Conservation (phyloP, 1,284 basidiomycete species). For the Wallemia ichthyophaga region DNA sequence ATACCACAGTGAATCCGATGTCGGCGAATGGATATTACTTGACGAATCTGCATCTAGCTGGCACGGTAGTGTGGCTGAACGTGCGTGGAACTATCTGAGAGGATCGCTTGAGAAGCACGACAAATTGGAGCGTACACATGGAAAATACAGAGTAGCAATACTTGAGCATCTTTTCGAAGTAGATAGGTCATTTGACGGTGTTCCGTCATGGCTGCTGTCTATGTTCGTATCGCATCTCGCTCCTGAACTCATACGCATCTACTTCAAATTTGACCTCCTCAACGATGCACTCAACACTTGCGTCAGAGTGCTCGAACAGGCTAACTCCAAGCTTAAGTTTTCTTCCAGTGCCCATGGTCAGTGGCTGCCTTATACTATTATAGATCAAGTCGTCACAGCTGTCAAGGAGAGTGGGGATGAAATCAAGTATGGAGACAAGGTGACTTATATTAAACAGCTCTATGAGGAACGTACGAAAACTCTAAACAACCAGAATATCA, state of each 20-base stretch:
- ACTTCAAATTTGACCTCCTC: conserved; percentile 26
- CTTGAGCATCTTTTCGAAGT: conserved; percentile 42
- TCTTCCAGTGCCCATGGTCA: conserved; percentile 24
- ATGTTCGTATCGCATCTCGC: conserved; percentile 19
- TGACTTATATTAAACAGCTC: background rate
- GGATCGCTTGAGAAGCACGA: conserved; percentile 49
- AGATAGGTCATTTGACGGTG: conserved; percentile 25
- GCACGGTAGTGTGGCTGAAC: conserved; percentile 44
- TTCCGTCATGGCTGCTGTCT: conserved; percentile 55
- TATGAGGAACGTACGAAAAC: background rate
- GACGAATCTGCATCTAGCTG: conserved; percentile 51
- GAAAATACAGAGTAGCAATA: conserved; percentile 36
- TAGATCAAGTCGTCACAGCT: conserved; percentile 53
- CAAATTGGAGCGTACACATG: conserved; percentile 33
- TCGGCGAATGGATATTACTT: conserved; percentile 39
- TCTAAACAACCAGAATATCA: background rate
- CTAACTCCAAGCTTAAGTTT: background rate
- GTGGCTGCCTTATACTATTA: conserved; percentile 58
- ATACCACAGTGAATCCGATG: conserved; percentile 26
- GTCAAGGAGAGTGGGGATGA: conserved; percentile 25
- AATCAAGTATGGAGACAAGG: conserved; percentile 9
- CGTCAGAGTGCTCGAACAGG: conserved; percentile 1
- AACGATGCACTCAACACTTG: conserved; percentile 23
- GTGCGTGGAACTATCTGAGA: conserved; percentile 66
- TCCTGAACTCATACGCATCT: conserved; percentile 4